Percentiles rank a stretch among this genome's conserved stretches.
Evolutionary conservation across 257 asterid species (phyloP).

Genomic region (Solanum piurae): DNA sequence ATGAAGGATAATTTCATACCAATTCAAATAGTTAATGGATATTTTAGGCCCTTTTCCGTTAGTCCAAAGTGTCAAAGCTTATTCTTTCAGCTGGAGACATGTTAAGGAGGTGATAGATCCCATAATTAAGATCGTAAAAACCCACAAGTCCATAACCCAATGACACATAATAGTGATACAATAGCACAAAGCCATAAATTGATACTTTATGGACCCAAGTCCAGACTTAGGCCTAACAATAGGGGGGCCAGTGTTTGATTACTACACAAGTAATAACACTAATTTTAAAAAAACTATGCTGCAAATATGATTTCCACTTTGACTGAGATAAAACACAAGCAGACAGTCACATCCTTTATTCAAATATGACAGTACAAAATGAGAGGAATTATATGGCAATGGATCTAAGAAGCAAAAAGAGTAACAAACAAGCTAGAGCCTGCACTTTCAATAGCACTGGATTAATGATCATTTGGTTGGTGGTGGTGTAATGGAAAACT

Average conservation of each 20-base stretch:
- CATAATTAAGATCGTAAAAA: too few species aligned
- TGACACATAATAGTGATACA: background rate
- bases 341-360: background rate
- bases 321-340: background rate
- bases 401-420: background rate
- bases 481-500: constrained; percentile 38
- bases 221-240: background rate
- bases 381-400: background rate
- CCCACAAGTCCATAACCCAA: background rate
- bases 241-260: background rate
- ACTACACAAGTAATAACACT: background rate
- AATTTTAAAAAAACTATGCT: background rate
- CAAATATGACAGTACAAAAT: background rate
- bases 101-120: too few species aligned
- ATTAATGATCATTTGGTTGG: constrained; percentile 4
- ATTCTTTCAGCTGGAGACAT: too few species aligned
- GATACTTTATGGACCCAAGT: background rate
- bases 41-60: too few species aligned
- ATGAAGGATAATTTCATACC: too few species aligned
- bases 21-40: too few species aligned
- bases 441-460: background rate
- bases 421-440: background rate
- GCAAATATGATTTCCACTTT: background rate
- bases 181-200: background rate
- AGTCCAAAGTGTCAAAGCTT: too few species aligned